Conservation (phyloP, 345 rosid genomes). For the Firmiana major region DNA sequence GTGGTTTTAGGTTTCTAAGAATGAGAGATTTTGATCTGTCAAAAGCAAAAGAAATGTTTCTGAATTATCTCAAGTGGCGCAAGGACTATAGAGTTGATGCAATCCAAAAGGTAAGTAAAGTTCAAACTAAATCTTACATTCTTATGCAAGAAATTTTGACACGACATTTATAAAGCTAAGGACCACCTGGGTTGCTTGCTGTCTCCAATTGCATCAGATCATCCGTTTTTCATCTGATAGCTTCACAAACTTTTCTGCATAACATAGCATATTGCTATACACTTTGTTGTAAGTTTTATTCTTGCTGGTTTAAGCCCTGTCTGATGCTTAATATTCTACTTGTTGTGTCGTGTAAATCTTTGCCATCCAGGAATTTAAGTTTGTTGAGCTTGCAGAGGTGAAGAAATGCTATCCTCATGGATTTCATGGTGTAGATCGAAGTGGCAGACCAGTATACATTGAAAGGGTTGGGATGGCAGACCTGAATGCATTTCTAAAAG, state of each 20-base stretch:
- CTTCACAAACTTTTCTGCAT: background rate
- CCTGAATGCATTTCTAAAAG: constrained; percentile 39
- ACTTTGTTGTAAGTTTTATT: background rate
- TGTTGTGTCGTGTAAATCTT: background rate
- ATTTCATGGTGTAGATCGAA: constrained; percentile 56
- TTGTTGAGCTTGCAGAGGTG: constrained; percentile 40
- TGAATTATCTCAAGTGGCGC: constrained; percentile 52
- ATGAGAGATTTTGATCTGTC: constrained; percentile 51
- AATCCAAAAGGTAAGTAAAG: constrained; percentile 35
- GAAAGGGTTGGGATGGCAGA: constrained; percentile 60
- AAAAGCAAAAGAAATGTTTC: constrained; percentile 45
- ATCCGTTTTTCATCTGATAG: background rate
- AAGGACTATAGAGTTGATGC: constrained; percentile 43
- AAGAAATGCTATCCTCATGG: constrained; percentile 64
- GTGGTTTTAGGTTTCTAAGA: constrained; percentile 39
- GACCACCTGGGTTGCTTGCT: background rate
- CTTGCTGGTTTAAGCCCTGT: background rate
- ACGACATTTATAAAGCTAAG: background rate
- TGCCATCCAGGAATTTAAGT: constrained; percentile 46
- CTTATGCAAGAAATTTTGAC: background rate
- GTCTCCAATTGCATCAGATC: background rate
- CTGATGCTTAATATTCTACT: background rate
- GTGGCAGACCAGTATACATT: constrained; percentile 55
- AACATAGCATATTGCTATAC: background rate
- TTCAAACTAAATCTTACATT: background rate